Evolutionary conservation across 139 green algal genomes (phyloP).

Genomic region (Auxenochlorella protothecoides): DNA sequence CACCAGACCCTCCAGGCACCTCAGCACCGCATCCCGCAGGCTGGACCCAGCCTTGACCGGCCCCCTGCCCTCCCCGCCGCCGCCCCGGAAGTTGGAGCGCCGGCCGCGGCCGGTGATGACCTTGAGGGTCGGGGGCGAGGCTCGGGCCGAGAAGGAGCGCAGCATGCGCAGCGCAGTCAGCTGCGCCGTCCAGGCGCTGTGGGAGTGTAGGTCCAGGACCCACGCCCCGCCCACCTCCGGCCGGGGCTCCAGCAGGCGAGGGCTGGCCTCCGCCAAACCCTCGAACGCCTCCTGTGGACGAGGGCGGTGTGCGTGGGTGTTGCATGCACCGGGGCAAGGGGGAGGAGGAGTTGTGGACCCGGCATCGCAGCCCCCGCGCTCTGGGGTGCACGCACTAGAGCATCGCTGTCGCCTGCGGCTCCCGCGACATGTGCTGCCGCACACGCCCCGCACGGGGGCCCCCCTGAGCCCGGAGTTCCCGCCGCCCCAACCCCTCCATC

Average conservation of each 20-base stretch:
- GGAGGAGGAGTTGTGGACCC: no score
- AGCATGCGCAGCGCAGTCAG: slow-evolving; percentile 17
- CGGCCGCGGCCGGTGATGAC: slow-evolving; percentile 14
- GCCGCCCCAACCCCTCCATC: no score
- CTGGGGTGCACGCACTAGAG: no score
- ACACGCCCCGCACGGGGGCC: no score
- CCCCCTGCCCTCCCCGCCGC: background rate
- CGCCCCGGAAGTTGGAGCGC: background rate
- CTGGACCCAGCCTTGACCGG: background rate
- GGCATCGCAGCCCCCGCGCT: no score
- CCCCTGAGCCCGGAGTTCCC: no score
- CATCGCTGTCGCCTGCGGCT: no score
- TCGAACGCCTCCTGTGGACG: no score
- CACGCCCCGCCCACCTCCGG: background rate
- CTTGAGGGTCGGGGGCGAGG: background rate
- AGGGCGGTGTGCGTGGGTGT: no score
- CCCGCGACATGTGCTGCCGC: no score
- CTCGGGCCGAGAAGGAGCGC: background rate
- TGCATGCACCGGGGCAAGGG: no score
- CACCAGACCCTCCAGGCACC: slow-evolving; percentile 16
- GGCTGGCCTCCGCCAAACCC: no score
- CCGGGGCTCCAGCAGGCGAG: background rate
- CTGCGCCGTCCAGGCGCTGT: slow-evolving; percentile 17
- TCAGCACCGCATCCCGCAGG: slow-evolving; percentile 10
- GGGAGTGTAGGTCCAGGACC: slow-evolving; percentile 14